phyloP scores from a whole-genome alignment of 2,329 filamentous ascomycete species.

The Zymoseptoria ardabiliae region DNA sequence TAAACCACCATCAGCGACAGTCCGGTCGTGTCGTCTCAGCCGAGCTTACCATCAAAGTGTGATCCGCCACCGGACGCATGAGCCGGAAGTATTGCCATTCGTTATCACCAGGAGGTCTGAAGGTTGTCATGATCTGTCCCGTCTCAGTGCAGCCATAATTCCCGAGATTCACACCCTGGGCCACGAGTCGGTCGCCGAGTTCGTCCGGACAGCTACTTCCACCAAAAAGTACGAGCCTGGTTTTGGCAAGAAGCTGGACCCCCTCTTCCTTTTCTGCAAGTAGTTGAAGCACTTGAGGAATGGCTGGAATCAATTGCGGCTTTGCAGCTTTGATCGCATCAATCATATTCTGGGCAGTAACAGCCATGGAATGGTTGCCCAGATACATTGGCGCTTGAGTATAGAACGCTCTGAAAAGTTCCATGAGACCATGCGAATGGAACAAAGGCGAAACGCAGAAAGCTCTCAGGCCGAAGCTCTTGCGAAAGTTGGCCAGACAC shows the following conservation, averaged over 20 bases:
- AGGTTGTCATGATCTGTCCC: conserved; percentile 55
- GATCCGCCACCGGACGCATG: conserved; percentile 26
- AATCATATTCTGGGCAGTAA: conserved; percentile 38
- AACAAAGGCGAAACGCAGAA: conserved; percentile 53
- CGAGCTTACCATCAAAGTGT: conserved; percentile 18
- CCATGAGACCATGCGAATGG: conserved; percentile 53
- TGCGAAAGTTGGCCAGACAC: conserved; percentile 43
- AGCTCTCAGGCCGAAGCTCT: conserved; percentile 40
- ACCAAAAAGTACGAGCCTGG: conserved; percentile 27
- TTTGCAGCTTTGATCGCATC: conserved; percentile 23
- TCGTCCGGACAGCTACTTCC: conserved; percentile 30
- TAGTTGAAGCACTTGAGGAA: conserved; percentile 59
- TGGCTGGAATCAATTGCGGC: conserved; percentile 48
- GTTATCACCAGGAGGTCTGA: conserved; percentile 46
- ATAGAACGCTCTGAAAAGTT: conserved; percentile 47
- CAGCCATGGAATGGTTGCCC: conserved; percentile 49
- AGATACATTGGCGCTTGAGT: conserved; percentile 45
- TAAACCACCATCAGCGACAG: neutral
- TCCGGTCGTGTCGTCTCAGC: neutral
- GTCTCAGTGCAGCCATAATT: conserved; percentile 49
- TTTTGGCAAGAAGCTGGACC: conserved; percentile 20
- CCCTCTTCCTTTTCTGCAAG: conserved; percentile 53
- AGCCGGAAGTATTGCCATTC: conserved; percentile 53
- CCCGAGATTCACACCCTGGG: conserved; percentile 27
- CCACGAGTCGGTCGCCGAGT: conserved; percentile 29